A percentile compares a stretch with the other conserved stretches of the same genome.
These are phyloP conservation scores for Iberis pinnata DNA, from an alignment of 345 rosid genomes.

Conservation along the genomic window DNA sequence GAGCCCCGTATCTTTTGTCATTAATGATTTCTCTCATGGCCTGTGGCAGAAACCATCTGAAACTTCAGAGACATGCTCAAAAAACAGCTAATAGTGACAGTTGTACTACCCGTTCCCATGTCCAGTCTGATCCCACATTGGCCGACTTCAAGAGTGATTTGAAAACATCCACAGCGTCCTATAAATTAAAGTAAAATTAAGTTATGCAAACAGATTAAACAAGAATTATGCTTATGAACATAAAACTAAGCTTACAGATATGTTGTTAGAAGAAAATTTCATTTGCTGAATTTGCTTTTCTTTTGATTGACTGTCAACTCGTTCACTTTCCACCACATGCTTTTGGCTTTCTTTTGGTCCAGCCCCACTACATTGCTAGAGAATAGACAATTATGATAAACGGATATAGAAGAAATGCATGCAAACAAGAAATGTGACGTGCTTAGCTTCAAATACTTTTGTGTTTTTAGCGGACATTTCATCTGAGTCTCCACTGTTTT, in stretches of 20 bases:
- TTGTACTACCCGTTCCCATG: slow-evolving; percentile 87
- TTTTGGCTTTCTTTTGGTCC: slow-evolving; percentile 21
- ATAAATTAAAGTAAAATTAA: slow-evolving; percentile 13
- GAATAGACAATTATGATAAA: slow-evolving; percentile 18
- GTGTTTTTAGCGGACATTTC: slow-evolving; percentile 1
- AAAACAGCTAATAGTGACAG: slow-evolving; percentile 14
- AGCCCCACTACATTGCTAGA: slow-evolving; percentile 29
- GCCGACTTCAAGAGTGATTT: slow-evolving; percentile 72
- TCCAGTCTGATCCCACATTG: slow-evolving; percentile 87
- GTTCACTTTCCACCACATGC: slow-evolving; percentile 35
- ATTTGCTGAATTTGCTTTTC: slow-evolving; percentile 56
- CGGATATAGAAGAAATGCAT: slow-evolving; percentile 9
- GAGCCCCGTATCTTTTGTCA: slow-evolving; percentile 83
- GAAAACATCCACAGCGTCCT: slow-evolving; percentile 86
- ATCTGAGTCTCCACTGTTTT: slow-evolving; percentile 16
- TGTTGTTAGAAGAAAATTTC: slow-evolving; percentile 45
- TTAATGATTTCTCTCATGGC: slow-evolving; percentile 83
- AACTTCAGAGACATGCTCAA: slow-evolving; percentile 21
- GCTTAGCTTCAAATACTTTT: slow-evolving; percentile 23
- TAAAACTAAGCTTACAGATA: slow-evolving; percentile 44
- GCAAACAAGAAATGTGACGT: slow-evolving; percentile 11
- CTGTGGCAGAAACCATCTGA: slow-evolving; percentile 35
- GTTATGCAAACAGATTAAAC: slow-evolving; percentile 17
- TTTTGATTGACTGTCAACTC: slow-evolving; percentile 37
- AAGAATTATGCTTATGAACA: slow-evolving; percentile 1